Evolutionary conservation across 1,284 basidiomycete species (phyloP).

Genomic region (Ceratobasidium sp.): DNA sequence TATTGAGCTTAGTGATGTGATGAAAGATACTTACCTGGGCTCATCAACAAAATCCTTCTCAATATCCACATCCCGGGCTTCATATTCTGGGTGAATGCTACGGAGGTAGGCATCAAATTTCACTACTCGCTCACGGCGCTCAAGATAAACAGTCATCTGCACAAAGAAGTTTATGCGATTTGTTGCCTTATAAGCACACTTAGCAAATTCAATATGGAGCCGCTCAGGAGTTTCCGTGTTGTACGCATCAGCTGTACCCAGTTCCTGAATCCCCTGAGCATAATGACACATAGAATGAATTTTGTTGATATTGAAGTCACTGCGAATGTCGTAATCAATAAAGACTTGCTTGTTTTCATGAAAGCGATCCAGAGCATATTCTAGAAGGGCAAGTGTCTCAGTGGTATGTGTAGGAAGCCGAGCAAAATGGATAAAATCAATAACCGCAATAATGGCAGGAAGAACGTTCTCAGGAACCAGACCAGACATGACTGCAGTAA

Average conservation of each 20-base stretch:
- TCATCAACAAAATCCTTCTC: neutral
- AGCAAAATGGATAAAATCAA: slow-evolving; percentile 46
- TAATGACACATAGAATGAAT: slow-evolving; percentile 41
- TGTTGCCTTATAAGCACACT: slow-evolving; percentile 38
- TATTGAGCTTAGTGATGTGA: neutral
- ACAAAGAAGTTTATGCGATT: slow-evolving; percentile 16
- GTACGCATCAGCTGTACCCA: slow-evolving; percentile 30
- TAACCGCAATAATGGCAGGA: neutral
- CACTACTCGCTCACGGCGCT: neutral
- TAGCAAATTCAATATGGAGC: slow-evolving; percentile 41
- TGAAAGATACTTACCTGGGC: neutral
- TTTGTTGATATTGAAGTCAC: slow-evolving; percentile 31
- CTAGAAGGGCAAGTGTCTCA: slow-evolving; percentile 42
- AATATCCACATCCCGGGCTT: neutral
- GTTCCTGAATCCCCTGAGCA: slow-evolving; percentile 10
- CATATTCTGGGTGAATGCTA: too few species aligned
- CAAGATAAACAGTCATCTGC: slow-evolving; percentile 39
- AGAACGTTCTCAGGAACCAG: neutral
- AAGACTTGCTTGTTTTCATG: slow-evolving; percentile 46
- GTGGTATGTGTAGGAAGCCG: slow-evolving; percentile 42
- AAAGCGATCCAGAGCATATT: slow-evolving; percentile 43
- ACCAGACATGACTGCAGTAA: slow-evolving; percentile 2
- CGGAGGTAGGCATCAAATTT: slow-evolving; percentile 7
- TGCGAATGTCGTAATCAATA: slow-evolving; percentile 41
- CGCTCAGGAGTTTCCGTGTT: slow-evolving; percentile 42